Percentiles rank a stretch among this genome's conserved stretches.
These are phyloP conservation scores for Caulochytrium protostelioides DNA, from an alignment of 371 early-diverging fungal genomes.

Conservation along the genomic window DNA sequence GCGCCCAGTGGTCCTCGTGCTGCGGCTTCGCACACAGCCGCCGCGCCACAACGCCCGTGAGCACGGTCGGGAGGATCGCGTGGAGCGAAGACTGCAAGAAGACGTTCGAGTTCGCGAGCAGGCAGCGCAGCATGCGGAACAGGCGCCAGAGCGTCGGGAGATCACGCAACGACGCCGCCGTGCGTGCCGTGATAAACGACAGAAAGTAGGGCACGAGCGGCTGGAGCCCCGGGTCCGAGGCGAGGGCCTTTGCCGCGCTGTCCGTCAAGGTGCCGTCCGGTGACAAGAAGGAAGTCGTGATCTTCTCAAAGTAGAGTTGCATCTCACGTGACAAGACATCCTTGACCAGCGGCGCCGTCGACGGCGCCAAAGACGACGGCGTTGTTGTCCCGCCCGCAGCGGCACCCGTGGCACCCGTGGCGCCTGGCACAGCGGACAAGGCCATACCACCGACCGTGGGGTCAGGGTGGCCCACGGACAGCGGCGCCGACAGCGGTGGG, in stretches of 20 bases:
- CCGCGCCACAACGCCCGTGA: conserved; percentile 87
- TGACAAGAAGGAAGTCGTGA: conserved; percentile 68
- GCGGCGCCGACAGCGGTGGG: background rate
- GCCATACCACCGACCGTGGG: background rate
- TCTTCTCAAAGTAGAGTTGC: conserved; percentile 89
- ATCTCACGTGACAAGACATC: conserved; percentile 88
- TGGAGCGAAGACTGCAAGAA: conserved; percentile 58
- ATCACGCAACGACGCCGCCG: conserved; percentile 37
- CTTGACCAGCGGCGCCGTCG: conserved; percentile 57
- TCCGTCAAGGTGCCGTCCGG: too few relatives aligned
- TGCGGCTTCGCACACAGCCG: conserved; percentile 39
- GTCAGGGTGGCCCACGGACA: background rate
- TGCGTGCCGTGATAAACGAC: conserved; percentile 67
- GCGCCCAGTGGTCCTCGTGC: conserved; percentile 53
- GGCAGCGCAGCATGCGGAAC: conserved; percentile 57
- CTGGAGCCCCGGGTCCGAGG: conserved; percentile 83
- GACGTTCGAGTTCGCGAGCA: conserved; percentile 75
- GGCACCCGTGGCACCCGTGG: background rate
- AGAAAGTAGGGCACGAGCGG: conserved; percentile 96
- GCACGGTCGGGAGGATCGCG: conserved; percentile 85
- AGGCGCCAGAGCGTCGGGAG: conserved; percentile 44
- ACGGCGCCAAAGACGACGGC: too few relatives aligned
- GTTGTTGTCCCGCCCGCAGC: conserved; percentile 1
- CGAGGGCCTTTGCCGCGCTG: conserved; percentile 68
- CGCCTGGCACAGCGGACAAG: background rate